Evolutionary conservation across 1,284 basidiomycete species (phyloP), one percentile per base, ranked within the genome.

Genomic region (Moesziomyces sp.): DNA sequence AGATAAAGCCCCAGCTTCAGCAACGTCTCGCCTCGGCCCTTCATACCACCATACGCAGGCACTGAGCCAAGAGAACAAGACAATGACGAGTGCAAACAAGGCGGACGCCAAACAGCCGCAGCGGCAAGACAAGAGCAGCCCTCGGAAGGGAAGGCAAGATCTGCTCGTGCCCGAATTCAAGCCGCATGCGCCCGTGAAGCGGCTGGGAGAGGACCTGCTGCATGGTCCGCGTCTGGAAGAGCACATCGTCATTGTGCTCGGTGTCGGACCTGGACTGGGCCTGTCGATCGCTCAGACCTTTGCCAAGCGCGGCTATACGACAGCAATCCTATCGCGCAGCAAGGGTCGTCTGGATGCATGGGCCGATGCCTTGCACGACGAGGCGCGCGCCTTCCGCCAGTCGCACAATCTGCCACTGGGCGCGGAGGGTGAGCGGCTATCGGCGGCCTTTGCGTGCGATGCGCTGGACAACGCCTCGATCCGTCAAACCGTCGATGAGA

Each of bases 211-310:
- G 8, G 62, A 70, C 28, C 35, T 62, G 9, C 48, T 77, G 7
- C 75, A 79, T 35, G 77, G 77, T 1, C 77, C 77, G 1, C 11
- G 49, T 5, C 45, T 61, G 3, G 13, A 50, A 3, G 47, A 74
- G n/a, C 77, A 79, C 48, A 48, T 79, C 3, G 74, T 79, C 3
- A 50, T 77, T 10, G 46, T 77, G 7, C 64, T 79, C 14, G 77
- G 77, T 11, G 76, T 80, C 0, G 77, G 79, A 2, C 79, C 77
- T 6, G 79, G 79, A 5, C 51, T 80, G 11, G 79, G 79, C 0
- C 46, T 79, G 8, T 46, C 51, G 0, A 76, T 80, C 26, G 79
- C 79, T 2, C 61, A 59, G 23, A 49, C 59, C 0, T 80, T 80
- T 46, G 79, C 77, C 0, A 46, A 60, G 3, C 66, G 69, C 23